A percentile compares a stretch with the other conserved stretches of the same genome.
These are phyloP conservation scores for Botrytis hyacinthi DNA, from an alignment of 2,329 filamentous ascomycete species.

Conservation along the genomic window DNA sequence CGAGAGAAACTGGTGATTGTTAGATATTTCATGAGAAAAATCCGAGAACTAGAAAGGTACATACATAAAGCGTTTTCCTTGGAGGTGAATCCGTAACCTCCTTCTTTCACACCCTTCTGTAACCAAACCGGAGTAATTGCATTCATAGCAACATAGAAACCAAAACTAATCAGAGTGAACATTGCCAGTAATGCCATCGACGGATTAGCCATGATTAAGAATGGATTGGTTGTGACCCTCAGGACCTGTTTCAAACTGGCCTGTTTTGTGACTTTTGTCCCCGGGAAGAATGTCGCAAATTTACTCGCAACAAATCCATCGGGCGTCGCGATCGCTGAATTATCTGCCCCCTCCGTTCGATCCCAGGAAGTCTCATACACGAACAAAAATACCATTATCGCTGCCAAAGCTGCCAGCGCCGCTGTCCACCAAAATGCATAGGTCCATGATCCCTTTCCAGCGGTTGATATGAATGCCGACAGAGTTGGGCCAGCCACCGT, in stretches of 20 bases:
- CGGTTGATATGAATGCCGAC: conserved; percentile 42
- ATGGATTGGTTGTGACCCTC: conserved; percentile 29
- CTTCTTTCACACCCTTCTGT: conserved; percentile 39
- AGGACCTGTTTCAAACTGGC: conserved; percentile 16
- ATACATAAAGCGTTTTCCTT: conserved; percentile 41
- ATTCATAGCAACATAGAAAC: conserved; percentile 32
- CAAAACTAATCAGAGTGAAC: conserved; percentile 35
- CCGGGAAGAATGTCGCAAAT: conserved; percentile 25
- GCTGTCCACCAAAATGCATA: conserved; percentile 46
- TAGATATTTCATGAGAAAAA: neutral
- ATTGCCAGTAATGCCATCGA: conserved; percentile 42
- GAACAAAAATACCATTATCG: conserved; percentile 41
- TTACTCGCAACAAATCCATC: conserved; percentile 28
- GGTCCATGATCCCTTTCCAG: conserved; percentile 38
- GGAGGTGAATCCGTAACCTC: conserved; percentile 45
- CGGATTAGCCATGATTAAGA: conserved; percentile 38
- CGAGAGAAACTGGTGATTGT: conserved; percentile 40
- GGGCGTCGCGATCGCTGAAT: conserved; percentile 24
- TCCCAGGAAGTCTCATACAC: conserved; percentile 43
- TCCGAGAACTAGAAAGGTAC: neutral
- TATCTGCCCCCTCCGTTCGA: conserved; percentile 30
- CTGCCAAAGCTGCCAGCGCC: conserved; percentile 38
- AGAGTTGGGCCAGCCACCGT: conserved; percentile 42
- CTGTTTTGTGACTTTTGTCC: conserved; percentile 22
- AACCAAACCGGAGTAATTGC: conserved; percentile 38